Conservation (phyloP, 306 rosid genomes). For the Pterocarpus macrocarpus region DNA sequence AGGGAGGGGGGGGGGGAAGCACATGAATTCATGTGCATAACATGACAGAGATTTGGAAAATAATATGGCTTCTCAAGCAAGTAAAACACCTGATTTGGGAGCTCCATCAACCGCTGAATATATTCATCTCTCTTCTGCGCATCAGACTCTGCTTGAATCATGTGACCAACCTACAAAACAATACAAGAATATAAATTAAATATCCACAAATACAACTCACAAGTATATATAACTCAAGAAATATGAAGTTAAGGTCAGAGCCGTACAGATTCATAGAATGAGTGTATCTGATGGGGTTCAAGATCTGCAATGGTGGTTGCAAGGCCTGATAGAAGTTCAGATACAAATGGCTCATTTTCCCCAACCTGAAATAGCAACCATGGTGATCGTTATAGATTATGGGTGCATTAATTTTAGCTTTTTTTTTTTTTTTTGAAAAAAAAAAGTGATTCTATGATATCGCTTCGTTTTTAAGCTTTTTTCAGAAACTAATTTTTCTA, state of each 20-base stretch:
- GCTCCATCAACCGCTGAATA: conserved; percentile 88
- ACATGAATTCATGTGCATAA: neutral
- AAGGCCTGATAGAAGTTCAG: conserved; percentile 92
- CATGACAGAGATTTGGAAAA: neutral
- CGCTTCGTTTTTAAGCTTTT: neutral
- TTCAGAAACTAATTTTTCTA: neutral
- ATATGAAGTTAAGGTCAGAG: conserved; percentile 7
- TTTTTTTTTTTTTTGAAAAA: neutral
- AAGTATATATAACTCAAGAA: neutral
- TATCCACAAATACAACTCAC: neutral
- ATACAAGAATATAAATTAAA: conserved; percentile 7
- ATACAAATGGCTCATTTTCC: conserved; percentile 95
- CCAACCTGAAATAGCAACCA: conserved; percentile 75
- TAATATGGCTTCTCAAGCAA: conserved; percentile 22
- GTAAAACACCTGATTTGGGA: conserved; percentile 84
- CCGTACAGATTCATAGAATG: conserved; percentile 94
- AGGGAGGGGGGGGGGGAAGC: neutral
- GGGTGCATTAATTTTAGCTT: neutral
- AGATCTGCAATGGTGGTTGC: conserved; percentile 90
- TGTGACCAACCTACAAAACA: conserved; percentile 78
- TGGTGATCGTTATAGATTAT: conserved; percentile 9
- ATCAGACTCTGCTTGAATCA: conserved; percentile 98
- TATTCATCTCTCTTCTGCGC: conserved; percentile 90
- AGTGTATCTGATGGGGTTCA: conserved; percentile 92
- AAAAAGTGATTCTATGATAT: neutral